Percentiles rank a stretch among this genome's conserved stretches.
Evolutionary conservation across 768 basidiomycete genomes (phyloP).

Genomic region (Lactifluus subvellereus): DNA sequence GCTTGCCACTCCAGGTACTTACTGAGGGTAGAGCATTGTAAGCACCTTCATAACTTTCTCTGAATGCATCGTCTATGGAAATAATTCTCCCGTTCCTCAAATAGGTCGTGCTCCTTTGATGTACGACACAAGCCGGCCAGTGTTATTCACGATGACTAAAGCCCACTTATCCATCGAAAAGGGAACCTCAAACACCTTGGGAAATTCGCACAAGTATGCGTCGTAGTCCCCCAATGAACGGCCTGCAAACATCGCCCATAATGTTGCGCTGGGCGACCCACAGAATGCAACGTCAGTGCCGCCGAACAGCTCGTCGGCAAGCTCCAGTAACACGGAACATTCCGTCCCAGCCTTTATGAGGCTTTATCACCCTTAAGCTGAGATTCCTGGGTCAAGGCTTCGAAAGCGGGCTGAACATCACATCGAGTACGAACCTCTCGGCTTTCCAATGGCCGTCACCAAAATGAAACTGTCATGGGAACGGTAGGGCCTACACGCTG

Average conservation of each 20-base stretch:
- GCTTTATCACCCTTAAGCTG: no score
- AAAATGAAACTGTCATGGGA: no score
- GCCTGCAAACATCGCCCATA: slow-evolving; percentile 65
- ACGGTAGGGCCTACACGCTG: no score
- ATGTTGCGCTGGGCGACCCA: slow-evolving; percentile 45
- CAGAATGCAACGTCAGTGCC: slow-evolving; percentile 49
- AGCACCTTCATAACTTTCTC: slow-evolving; percentile 49
- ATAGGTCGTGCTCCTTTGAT: slow-evolving; percentile 62
- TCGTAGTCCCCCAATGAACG: slow-evolving; percentile 52
- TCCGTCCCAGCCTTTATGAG: no score
- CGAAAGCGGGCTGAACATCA: no score
- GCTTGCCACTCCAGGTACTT: neutral
- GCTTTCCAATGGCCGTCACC: no score
- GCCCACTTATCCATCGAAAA: slow-evolving; percentile 74
- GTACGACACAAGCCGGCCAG: slow-evolving; percentile 47
- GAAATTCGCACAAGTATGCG: slow-evolving; percentile 41
- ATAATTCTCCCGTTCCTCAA: slow-evolving; percentile 44
- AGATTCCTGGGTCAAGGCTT: no score
- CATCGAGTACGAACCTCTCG: no score
- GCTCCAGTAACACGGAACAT: no score
- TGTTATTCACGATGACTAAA: slow-evolving; percentile 54
- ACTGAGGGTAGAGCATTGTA: slow-evolving; percentile 42
- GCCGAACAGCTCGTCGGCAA: no score
- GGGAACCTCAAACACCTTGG: slow-evolving; percentile 68
- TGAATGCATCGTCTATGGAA: slow-evolving; percentile 54